Conservation (phyloP, 495 filamentous ascomycete genomes). For the Parathielavia hyrcaniae region DNA sequence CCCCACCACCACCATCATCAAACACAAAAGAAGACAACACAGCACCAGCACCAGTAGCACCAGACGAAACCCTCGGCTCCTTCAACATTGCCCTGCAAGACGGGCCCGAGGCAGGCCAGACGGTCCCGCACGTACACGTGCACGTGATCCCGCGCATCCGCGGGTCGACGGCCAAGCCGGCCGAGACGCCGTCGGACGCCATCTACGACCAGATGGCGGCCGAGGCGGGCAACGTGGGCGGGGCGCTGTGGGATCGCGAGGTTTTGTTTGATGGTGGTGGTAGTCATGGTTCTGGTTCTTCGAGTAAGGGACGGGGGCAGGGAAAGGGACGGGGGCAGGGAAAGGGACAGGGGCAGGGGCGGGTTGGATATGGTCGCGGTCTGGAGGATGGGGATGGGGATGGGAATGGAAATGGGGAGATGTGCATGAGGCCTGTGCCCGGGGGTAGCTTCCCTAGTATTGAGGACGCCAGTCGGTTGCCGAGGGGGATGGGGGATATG, state of each 20-base stretch:
- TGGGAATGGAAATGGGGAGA: background rate
- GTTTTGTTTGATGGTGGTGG: background rate
- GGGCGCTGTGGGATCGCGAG: constrained; percentile 46
- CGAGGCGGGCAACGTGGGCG: constrained; percentile 78
- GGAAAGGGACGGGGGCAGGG: too few relatives aligned
- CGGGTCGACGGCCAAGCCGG: constrained; percentile 39
- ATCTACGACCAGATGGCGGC: constrained; percentile 79
- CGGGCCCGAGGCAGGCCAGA: constrained; percentile 79
- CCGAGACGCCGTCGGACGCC: constrained; percentile 47
- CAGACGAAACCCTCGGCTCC: constrained; percentile 36
- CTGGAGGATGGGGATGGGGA: constrained; percentile 5
- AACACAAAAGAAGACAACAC: background rate
- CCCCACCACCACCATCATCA: background rate
- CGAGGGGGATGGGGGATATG: constrained; percentile 74
- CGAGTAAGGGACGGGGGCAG: too few relatives aligned
- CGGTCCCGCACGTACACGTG: constrained; percentile 83
- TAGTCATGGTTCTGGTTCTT: too few relatives aligned
- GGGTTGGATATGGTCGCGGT: too few relatives aligned
- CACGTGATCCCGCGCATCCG: constrained; percentile 78
- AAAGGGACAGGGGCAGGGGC: background rate
- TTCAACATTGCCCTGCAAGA: constrained; percentile 95
- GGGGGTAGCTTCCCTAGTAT: constrained; percentile 46
- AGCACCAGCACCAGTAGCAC: constrained; percentile 5
- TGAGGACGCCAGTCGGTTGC: constrained; percentile 63
- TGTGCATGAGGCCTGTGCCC: constrained; percentile 30